phyloP scores from a whole-genome alignment of 768 basidiomycete species.

The Naganishia vaughanmartiniae region DNA sequence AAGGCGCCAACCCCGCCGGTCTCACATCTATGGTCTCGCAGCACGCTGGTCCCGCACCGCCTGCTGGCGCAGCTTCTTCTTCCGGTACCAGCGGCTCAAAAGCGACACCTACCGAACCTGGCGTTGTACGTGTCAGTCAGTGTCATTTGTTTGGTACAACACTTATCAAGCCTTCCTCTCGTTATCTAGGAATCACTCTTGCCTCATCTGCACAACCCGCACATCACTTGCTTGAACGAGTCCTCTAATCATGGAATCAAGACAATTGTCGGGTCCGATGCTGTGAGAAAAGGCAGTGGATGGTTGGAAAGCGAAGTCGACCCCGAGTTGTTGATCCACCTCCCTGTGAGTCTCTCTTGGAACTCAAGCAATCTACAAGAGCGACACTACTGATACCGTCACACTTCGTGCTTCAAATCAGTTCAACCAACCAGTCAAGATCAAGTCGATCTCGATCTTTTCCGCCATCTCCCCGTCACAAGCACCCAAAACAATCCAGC shows the following conservation, averaged over 20 bases:
- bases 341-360: conserved; percentile 36
- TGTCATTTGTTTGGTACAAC: background rate
- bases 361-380: background rate
- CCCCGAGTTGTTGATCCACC: conserved; percentile 46
- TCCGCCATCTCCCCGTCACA: conserved; percentile 42
- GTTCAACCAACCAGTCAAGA: conserved; percentile 49
- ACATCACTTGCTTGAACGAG: conserved; percentile 51
- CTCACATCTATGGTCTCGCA: conserved; percentile 44
- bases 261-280: conserved; percentile 44
- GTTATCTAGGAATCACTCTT: conserved; percentile 43
- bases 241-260: conserved; percentile 45
- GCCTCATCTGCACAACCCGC: conserved; percentile 44
- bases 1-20: conserved; percentile 49
- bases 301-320: conserved; percentile 53
- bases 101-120: conserved; percentile 27
- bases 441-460: conserved; percentile 49
- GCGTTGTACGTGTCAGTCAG: conserved; percentile 18
- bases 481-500: conserved; percentile 49
- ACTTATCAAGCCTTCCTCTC: background rate
- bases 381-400: background rate
- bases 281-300: conserved; percentile 43
- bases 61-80: conserved; percentile 32
- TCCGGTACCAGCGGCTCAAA: conserved; percentile 34
- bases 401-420: background rate
- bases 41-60: conserved; percentile 47